Base-by-base conservation (phyloP, 805 yeast species). In the Sugiyamaella mastotermitis region DNA sequence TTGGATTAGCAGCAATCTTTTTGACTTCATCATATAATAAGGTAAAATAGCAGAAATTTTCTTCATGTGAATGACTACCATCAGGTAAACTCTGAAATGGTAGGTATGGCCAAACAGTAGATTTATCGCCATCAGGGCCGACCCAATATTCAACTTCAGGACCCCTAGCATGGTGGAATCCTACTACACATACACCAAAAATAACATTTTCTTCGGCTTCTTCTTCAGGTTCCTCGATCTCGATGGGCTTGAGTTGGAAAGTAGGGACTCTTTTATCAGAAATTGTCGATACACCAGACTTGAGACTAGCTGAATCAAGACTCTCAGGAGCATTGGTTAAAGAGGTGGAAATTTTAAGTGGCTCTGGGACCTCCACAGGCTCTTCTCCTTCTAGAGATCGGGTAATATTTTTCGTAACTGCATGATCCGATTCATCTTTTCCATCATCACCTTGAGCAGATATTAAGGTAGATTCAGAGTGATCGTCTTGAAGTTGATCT, bases 81-180 rank as follows among this genome's bases (percentile, higher is more conserved):
- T 92, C 98, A 0, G 98, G 97, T 16, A 92, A 64, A 1, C 96
- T 94, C 56, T 88, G 97, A 55, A 92, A 92, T 2, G 98, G 94
- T 29, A 92, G 61, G 52, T 80, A 78, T 8, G 92, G 87, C 88
- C 96, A 92, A 14, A 82, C 62, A 3, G 62, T 51, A 1, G 69
- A 54, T 29, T 63, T 60, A 16, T 62, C 62, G 21, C 61, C 64
- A 19, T 60, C 64, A 1, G 69, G 66, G 3, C 78, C 76, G 15
- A 80, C 69, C 86, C 96, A 84, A 61, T 84, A 87, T 59, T 90
- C 97, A 17, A 92, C 76, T 57, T 92, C 97, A 0, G 98, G 97
- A 1, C 98, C 98, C 42, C 94, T 68, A 7, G 74, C 57, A 53
- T 92, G 97, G 56, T 90, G 95, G 68, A 90, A 90, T 49, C 94